phyloP scores from a whole-genome alignment of 768 basidiomycete genomes.

The Macrolepiota fuliginosa region DNA sequence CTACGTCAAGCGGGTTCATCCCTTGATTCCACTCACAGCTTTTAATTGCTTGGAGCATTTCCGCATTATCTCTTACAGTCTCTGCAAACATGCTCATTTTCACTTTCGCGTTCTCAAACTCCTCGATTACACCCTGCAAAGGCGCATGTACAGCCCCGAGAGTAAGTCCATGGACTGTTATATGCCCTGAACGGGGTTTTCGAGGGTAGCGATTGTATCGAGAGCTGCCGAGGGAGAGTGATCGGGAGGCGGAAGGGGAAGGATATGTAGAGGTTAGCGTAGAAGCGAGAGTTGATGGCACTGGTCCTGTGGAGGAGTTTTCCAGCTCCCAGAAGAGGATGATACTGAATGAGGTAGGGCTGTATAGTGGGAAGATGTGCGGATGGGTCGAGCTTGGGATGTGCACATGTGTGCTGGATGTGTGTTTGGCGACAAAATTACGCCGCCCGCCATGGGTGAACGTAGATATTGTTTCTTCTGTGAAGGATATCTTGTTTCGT shows the following conservation, averaged over 20 bases:
- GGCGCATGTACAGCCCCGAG: conserved; percentile 71
- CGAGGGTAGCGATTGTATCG: background rate
- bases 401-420: conserved; percentile 43
- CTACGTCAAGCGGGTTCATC: conserved; percentile 68
- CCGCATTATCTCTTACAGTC: conserved; percentile 70
- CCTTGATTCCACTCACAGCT: conserved; percentile 76
- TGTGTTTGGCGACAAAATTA: conserved; percentile 28
- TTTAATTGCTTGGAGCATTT: conserved; percentile 65
- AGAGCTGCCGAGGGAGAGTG: background rate
- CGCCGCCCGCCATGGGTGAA: conserved; percentile 49
- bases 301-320: conserved; percentile 15
- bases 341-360: conserved; percentile 70
- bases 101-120: conserved; percentile 58
- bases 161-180: conserved; percentile 53
- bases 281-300: background rate
- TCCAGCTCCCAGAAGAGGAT: conserved; percentile 76
- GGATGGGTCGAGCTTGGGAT: conserved; percentile 52
- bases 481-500: conserved; percentile 4
- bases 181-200: conserved; percentile 58
- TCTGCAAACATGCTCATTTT: conserved; percentile 91
- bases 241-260: background rate
- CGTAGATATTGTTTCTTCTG: conserved; percentile 20
- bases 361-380: conserved; percentile 76
- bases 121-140: conserved; percentile 58
- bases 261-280: conserved; percentile 4